Evolutionary conservation across 139 green algal species (phyloP), one percentile per base, ranked within the genome.

Genomic region (Zygnema circumcarinatum): DNA sequence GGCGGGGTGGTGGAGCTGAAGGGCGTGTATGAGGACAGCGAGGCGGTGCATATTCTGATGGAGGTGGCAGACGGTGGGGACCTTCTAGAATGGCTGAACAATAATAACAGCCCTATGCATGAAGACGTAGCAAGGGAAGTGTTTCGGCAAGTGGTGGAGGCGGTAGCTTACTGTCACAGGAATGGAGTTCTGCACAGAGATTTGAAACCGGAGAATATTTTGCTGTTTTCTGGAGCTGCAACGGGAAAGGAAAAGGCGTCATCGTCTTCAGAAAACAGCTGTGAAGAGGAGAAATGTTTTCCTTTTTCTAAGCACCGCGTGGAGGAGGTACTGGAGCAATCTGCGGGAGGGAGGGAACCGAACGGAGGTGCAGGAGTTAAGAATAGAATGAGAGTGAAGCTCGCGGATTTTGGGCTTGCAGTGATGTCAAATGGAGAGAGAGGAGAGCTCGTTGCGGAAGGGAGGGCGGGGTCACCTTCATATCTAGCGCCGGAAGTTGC

Each of bases 21-120:
- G 2, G 76, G 38, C 1, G 38, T 84, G 22, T 84, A 74, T 56
- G 76, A 84, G 0, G 76, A 84, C 76, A 62, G 67, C 25, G 2
- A 31, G 1, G 76, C 76, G 22, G 76, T 84, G 22, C 76, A 84
- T 35, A 33, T 84, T 29, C 20, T 84, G 38, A 97, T 98, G 95
- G 95, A 98, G 89, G 86, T 99, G 21, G 97, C 95, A 90, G 92
- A 90, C 3, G 96, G 96, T 25, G 97, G 97, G 0, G 96, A 98
- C 91, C 94, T 99, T n/a, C 98, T 98, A 92, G 97, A 98, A 86
- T 81, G 93, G 38, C 98, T 98, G 76, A 94, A 97, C 20, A 83
- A 92, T 3, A 81, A 91, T 95, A 20, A 94, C 1, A 29, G 25
- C 39, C 74, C 39, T 29, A 38, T 84, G 36, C 29, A 22, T 29